phyloP scores from a whole-genome alignment of 352 stramenopile species.

The Pythium plurisporium region DNA sequence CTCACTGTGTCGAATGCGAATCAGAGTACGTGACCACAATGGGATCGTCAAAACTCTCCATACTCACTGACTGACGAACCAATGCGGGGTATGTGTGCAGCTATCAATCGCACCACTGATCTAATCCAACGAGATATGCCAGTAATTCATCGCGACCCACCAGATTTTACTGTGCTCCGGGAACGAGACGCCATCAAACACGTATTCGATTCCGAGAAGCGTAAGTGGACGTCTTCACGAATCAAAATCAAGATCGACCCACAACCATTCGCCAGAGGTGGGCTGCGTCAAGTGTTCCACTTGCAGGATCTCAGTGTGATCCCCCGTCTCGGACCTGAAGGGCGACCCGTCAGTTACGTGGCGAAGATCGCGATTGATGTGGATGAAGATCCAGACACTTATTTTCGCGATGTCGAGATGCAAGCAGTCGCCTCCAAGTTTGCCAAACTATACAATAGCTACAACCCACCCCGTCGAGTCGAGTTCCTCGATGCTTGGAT shows the following conservation, averaged over 20 bases:
- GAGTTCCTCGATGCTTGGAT: conserved; percentile 83
- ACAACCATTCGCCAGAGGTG: conserved; percentile 76
- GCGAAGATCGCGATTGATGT: conserved; percentile 85
- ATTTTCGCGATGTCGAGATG: conserved; percentile 86
- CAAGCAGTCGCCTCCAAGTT: conserved; percentile 84
- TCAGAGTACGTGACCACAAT: conserved; percentile 37
- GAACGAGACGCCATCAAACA: conserved; percentile 72
- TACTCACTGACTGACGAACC: too few species aligned
- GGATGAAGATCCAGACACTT: conserved; percentile 83
- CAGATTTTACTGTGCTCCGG: conserved; percentile 53
- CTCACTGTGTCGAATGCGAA: conserved; percentile 35
- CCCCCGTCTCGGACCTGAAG: conserved; percentile 19
- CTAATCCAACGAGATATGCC: conserved; percentile 45
- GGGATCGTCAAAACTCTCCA: background rate
- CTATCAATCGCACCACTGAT: conserved; percentile 56
- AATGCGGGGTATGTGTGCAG: too few species aligned
- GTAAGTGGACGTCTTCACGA: conserved; percentile 63
- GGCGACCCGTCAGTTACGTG: too few species aligned
- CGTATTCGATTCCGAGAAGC: conserved; percentile 72
- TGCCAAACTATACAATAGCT: conserved; percentile 82
- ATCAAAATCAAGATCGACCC: conserved; percentile 75
- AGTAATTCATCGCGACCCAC: conserved; percentile 58
- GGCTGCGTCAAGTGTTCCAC: conserved; percentile 76
- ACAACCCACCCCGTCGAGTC: conserved; percentile 73
- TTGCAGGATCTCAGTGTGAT: conserved; percentile 54